These are phyloP conservation scores for Leccinum subtestaceum DNA, from an alignment of 768 basidiomycete species.

Conservation along the genomic window DNA sequence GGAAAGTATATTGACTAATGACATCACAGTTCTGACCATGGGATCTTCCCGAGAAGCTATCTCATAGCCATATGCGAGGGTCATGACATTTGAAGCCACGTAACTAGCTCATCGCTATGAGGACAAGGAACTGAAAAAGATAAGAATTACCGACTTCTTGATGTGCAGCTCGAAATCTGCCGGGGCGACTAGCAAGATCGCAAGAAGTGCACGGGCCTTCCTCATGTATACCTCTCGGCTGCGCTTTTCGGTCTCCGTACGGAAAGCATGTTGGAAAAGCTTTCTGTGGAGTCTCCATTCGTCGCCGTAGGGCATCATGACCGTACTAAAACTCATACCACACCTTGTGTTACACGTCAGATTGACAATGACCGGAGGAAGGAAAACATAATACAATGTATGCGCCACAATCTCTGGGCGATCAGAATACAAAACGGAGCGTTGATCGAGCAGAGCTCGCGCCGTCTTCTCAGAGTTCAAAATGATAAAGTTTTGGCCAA, in stretches of 20 bases:
- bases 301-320: conserved; percentile 29
- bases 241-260: conserved; percentile 18
- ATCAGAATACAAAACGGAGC: conserved; percentile 28
- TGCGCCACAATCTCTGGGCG: conserved; percentile 19
- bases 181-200: conserved; percentile 21
- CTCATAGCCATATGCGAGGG: conserved; percentile 27
- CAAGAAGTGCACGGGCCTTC: conserved; percentile 20
- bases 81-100: conserved; percentile 27
- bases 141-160: conserved; percentile 13
- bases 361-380: not conserved
- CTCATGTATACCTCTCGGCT: conserved; percentile 21
- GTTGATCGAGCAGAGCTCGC: conserved; percentile 26
- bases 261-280: conserved; percentile 29
- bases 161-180: conserved; percentile 24
- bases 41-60: conserved; percentile 17
- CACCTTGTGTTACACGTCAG: conserved; percentile 17
- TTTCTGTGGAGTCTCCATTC: conserved; percentile 32
- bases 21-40: conserved; percentile 18
- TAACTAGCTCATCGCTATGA: conserved; percentile 10
- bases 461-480: conserved; percentile 31
- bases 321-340: conserved; percentile 28
- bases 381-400: conserved; percentile 9
- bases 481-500: conserved; percentile 25
- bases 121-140: too few species aligned
- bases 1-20: conserved; percentile 19